Evolutionary conservation across 805 yeast species (phyloP).

Genomic region (Millerozyma miso): DNA sequence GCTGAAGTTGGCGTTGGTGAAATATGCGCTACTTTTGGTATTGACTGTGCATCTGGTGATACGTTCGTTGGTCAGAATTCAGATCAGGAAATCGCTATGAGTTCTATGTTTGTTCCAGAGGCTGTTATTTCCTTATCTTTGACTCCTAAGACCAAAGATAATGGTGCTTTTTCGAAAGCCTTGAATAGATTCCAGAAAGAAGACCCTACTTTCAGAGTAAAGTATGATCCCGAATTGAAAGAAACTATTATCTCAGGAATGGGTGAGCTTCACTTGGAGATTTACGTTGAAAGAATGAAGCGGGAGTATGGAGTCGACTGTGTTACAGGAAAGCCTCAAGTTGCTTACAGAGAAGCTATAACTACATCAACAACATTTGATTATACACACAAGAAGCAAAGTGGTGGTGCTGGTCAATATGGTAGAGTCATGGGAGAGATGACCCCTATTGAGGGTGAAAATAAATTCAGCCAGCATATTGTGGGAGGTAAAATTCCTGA

Average conservation of each 20-base stretch:
- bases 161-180: constrained; percentile 89
- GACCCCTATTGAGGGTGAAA: constrained; percentile 60
- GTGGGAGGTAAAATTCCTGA: constrained; percentile 98
- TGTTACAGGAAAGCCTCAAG: constrained; percentile 95
- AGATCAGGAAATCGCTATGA: constrained; percentile 76
- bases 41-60: constrained; percentile 98
- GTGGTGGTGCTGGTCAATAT: constrained; percentile 99
- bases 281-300: constrained; percentile 96
- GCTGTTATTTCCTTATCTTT: constrained; percentile 94
- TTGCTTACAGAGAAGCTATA: constrained; percentile 93
- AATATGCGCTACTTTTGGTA: constrained; percentile 98
- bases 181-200: constrained; percentile 96
- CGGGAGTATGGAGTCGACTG: constrained; percentile 97
- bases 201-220: constrained; percentile 96
- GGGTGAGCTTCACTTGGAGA: constrained; percentile 97
- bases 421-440: constrained; percentile 91
- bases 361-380: constrained; percentile 72
- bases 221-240: constrained; percentile 84
- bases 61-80: constrained; percentile 80
- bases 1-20: constrained; percentile 96
- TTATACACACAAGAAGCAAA: constrained; percentile 94
- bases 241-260: constrained; percentile 94
- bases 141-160: constrained; percentile 82
- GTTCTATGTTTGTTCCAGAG: constrained; percentile 98
- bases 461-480: constrained; percentile 77